Percentiles rank a stretch among this genome's conserved stretches.
Evolutionary conservation across 2,329 filamentous ascomycete genomes (phyloP).

Genomic region (Botryotinia globosa): DNA sequence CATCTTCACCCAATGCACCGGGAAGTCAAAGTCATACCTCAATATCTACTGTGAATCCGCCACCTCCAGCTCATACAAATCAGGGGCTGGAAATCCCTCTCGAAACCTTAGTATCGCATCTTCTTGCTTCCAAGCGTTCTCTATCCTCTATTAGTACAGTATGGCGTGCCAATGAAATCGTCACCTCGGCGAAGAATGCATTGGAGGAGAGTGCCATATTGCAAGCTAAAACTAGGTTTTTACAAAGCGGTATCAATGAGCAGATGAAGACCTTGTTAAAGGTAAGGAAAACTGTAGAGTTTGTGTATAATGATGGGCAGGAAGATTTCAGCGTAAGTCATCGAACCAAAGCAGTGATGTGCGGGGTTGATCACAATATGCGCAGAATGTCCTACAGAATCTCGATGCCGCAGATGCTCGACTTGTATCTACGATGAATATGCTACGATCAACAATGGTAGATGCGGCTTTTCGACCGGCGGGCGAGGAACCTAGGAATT

Average conservation of each 20-base stretch:
- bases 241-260: constrained; percentile 59
- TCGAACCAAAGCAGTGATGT: not conserved
- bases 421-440: constrained; percentile 64
- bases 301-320: constrained; percentile 56
- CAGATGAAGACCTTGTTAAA: constrained; percentile 53
- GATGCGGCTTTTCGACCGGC: constrained; percentile 60
- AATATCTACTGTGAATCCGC: constrained; percentile 28
- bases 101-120: constrained; percentile 77
- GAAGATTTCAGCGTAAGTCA: constrained; percentile 50
- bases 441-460: constrained; percentile 62
- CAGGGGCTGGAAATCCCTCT: constrained; percentile 46
- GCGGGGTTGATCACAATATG: constrained; percentile 20
- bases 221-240: constrained; percentile 65
- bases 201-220: constrained; percentile 78
- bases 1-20: constrained; percentile 15
- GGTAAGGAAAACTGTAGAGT: constrained; percentile 51
- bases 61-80: constrained; percentile 28
- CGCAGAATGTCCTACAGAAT: constrained; percentile 53
- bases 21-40: constrained; percentile 33
- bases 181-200: constrained; percentile 69
- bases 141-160: constrained; percentile 81
- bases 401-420: constrained; percentile 66
- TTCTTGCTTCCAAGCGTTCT: constrained; percentile 83
- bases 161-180: constrained; percentile 81
- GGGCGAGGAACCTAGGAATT: constrained; percentile 56